Conservation (phyloP, 208 protist genomes). For the Acanthamoeba lenticulata region DNA sequence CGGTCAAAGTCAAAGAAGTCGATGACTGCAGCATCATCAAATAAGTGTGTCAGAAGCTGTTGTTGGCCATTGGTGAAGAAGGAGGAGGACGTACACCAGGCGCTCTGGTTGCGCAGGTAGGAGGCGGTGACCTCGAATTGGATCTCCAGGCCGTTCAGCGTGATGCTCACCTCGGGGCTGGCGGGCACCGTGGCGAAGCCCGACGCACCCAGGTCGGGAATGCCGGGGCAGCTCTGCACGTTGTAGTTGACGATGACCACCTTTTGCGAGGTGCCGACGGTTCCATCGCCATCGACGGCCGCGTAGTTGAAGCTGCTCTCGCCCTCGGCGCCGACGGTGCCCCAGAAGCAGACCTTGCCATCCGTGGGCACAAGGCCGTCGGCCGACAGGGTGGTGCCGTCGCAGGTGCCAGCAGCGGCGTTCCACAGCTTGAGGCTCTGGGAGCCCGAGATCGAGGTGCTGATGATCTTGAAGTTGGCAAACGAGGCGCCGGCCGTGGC, state of each 20-base stretch:
- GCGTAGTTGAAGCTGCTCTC: not conserved
- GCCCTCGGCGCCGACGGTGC: not conserved
- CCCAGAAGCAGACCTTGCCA: no score
- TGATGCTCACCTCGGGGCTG: no score
- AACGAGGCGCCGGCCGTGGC: not conserved
- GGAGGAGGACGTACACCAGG: no score
- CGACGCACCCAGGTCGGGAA: not conserved
- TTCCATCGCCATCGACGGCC: not conserved
- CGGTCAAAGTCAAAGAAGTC: not conserved
- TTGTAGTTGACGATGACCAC: not conserved
- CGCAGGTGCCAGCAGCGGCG: no score
- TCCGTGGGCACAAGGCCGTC: no score
- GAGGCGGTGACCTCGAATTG: no score
- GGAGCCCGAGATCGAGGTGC: no score
- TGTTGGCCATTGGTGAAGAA: not conserved
- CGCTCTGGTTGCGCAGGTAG: no score
- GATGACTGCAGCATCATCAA: not conserved
- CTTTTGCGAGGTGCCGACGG: not conserved
- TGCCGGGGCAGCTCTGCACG: not conserved
- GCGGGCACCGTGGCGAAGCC: not conserved
- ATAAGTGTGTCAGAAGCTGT: not conserved
- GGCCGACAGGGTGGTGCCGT: no score
- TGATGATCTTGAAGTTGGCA: not conserved
- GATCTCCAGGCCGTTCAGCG: no score
- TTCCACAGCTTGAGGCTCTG: no score